These are phyloP conservation scores for Magnolia changhungtana DNA, from an alignment of 164 flowering plant genomes.

Conservation along the genomic window DNA sequence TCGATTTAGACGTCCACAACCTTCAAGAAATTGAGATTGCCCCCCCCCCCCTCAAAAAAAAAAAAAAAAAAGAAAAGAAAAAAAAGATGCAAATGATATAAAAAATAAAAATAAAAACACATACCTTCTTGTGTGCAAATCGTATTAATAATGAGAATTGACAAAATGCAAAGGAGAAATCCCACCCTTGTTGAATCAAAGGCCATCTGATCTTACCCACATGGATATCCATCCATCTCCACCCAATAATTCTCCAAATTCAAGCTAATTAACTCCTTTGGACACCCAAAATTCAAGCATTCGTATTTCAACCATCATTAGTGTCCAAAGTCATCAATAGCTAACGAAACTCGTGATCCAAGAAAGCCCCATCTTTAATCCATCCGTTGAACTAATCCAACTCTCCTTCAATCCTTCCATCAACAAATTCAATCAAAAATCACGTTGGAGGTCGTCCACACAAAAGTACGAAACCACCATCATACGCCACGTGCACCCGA, in stretches of 20 bases:
- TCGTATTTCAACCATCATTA: background rate
- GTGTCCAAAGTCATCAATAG: constrained; percentile 1
- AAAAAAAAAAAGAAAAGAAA: no score
- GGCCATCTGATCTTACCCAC: constrained; percentile 38
- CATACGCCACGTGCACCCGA: no score
- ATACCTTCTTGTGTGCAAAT: constrained; percentile 51
- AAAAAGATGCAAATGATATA: background rate
- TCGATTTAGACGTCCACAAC: background rate
- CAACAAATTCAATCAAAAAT: background rate
- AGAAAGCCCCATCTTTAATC: background rate
- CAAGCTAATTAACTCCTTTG: background rate
- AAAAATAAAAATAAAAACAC: background rate
- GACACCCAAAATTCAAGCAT: background rate
- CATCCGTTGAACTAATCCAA: background rate
- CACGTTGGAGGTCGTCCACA: no score
- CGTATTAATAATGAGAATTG: constrained; percentile 17
- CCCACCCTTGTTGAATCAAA: constrained; percentile 21
- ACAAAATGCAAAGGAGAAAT: constrained; percentile 27
- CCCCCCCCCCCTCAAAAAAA: no score
- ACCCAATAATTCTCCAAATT: constrained; percentile 13
- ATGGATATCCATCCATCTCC: constrained; percentile 31
- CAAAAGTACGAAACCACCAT: no score
- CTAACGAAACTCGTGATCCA: background rate
- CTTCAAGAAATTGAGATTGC: background rate
- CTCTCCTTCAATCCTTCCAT: background rate